These are phyloP conservation scores for Stachybotrys echinatus DNA, from an alignment of 2,329 filamentous ascomycete species.

Conservation along the genomic window DNA sequence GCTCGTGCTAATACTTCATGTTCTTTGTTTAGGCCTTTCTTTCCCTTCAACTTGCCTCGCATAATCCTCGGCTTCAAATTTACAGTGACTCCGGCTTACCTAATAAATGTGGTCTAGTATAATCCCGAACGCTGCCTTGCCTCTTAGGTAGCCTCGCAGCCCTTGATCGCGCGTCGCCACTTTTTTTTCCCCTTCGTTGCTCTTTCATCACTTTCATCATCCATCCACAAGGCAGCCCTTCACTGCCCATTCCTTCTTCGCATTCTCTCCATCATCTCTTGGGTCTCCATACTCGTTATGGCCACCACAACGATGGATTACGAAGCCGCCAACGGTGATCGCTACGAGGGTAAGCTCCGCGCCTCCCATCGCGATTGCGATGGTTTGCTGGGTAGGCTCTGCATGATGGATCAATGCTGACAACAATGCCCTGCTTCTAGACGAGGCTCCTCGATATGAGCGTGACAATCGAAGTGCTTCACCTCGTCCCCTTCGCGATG, in stretches of 20 bases:
- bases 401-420: constrained; percentile 5
- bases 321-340: constrained; percentile 62
- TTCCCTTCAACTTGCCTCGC: no score
- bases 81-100: not conserved
- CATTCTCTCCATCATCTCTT: constrained; percentile 9
- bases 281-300: constrained; percentile 32
- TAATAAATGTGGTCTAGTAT: not conserved
- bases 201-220: constrained; percentile 11
- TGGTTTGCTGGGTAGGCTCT: constrained; percentile 5
- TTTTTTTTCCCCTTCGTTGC: constrained; percentile 17
- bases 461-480: constrained; percentile 63
- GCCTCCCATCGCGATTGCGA: not conserved
- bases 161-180: not conserved
- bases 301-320: constrained; percentile 66
- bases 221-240: constrained; percentile 17
- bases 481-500: constrained; percentile 55
- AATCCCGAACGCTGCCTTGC: not conserved
- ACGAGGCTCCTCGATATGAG: constrained; percentile 61
- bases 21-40: no score
- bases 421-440: constrained; percentile 26
- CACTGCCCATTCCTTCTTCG: constrained; percentile 13
- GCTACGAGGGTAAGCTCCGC: constrained; percentile 54
- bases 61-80: constrained; percentile 1
- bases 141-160: not conserved
- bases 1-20: no score